A percentile compares a stretch with the other conserved stretches of the same genome.
phyloP scores from a whole-genome alignment of 345 rosid species.

The Eucalyptus albens region DNA sequence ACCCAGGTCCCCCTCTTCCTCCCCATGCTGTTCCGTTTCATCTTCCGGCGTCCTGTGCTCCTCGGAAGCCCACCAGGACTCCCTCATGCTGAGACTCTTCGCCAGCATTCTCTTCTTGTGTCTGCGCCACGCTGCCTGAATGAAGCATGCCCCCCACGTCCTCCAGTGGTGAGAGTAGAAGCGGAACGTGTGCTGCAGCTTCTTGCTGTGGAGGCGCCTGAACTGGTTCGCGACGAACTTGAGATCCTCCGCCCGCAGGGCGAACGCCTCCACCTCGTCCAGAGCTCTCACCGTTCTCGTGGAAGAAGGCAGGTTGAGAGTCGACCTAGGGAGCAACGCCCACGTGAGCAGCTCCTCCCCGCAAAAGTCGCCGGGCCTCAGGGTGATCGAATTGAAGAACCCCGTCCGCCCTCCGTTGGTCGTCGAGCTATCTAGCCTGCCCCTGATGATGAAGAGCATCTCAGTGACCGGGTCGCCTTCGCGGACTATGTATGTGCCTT shows the following conservation, averaged over 20 bases:
- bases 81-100: constrained; percentile 13
- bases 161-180: constrained; percentile 48
- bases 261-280: constrained; percentile 44
- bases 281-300: constrained; percentile 35
- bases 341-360: constrained; percentile 48
- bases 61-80: constrained; percentile 1
- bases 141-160: constrained; percentile 41
- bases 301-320: constrained; percentile 31
- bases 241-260: constrained; percentile 36
- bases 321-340: constrained; percentile 38
- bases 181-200: constrained; percentile 41
- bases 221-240: constrained; percentile 45
- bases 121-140: constrained; percentile 40
- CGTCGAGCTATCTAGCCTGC: constrained; percentile 40
- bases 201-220: constrained; percentile 43
- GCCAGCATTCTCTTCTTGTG: constrained; percentile 18
- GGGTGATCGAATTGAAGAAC: constrained; percentile 31
- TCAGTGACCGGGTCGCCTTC: constrained; percentile 46
- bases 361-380: constrained; percentile 37
- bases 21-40: not conserved
- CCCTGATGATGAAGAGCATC: constrained; percentile 46
- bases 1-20: not conserved
- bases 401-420: constrained; percentile 44
- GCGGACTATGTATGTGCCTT: constrained; percentile 39
- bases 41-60: constrained; percentile 3